phyloP scores from a whole-genome alignment of 169 alveolate species.

The Plasmodium ovale region DNA sequence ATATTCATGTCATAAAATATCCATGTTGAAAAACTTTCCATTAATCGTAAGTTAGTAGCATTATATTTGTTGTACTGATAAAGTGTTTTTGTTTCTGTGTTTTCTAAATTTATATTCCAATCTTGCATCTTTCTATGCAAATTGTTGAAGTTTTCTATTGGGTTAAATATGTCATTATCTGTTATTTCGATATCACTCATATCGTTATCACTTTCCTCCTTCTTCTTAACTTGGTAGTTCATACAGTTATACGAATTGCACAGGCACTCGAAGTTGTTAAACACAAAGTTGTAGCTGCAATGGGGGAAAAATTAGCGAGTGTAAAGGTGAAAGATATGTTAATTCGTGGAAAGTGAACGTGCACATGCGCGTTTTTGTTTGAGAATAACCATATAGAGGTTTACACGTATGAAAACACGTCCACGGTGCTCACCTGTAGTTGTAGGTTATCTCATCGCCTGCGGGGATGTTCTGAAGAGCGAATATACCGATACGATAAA shows the following conservation, averaged over 20 bases:
- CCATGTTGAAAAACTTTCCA: conserved; percentile 55
- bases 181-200: conserved; percentile 22
- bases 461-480: conserved; percentile 93
- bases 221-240: conserved; percentile 16
- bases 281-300: conserved; percentile 45
- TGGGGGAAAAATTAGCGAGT: neutral
- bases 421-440: conserved; percentile 86
- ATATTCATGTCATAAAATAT: conserved; percentile 46
- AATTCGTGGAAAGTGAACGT: too few relatives aligned
- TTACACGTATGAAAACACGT: neutral
- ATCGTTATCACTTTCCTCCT: conserved; percentile 19
- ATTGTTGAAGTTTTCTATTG: conserved; percentile 41
- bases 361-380: neutral
- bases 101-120: conserved; percentile 20
- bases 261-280: conserved; percentile 45
- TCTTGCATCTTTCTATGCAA: conserved; percentile 58
- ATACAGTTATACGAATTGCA: conserved; percentile 42
- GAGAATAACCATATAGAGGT: too few relatives aligned
- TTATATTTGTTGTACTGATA: conserved; percentile 37
- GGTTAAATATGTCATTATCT: conserved; percentile 37
- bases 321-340: too few relatives aligned
- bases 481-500: conserved; percentile 96
- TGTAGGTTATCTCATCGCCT: conserved; percentile 97
- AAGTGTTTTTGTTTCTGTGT: conserved; percentile 2
- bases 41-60: conserved; percentile 35